phyloP scores from a whole-genome alignment of 805 yeast species.

The Ogataea wickerhamii region DNA sequence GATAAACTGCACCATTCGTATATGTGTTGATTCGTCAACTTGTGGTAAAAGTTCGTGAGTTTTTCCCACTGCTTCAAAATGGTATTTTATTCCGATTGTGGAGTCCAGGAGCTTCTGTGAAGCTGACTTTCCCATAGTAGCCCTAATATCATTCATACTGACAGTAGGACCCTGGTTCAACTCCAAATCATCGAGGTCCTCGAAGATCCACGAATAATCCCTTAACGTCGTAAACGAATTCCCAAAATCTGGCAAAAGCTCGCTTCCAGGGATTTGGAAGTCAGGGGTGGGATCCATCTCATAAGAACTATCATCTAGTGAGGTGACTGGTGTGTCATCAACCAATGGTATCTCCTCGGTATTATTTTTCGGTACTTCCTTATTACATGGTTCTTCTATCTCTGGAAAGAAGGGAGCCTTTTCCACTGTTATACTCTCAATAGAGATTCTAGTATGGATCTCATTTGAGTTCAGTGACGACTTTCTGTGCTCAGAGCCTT shows the following conservation, averaged over 20 bases:
- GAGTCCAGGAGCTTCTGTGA: background rate
- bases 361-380: background rate
- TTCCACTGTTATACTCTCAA: slow-evolving; percentile 1
- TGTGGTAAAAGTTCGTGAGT: slow-evolving; percentile 2
- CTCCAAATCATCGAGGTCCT: slow-evolving; percentile 2
- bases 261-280: background rate
- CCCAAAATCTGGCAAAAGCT: slow-evolving; percentile 6
- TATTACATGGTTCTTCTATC: background rate
- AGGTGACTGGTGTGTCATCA: background rate
- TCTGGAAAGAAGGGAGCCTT: background rate
- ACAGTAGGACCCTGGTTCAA: background rate
- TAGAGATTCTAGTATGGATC: slow-evolving; percentile 1
- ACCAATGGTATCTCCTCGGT: background rate
- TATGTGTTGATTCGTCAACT: slow-evolving; percentile 2
- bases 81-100: slow-evolving; percentile 1
- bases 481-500: background rate
- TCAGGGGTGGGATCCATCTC: background rate
- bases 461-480: background rate
- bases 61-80: slow-evolving; percentile 6
- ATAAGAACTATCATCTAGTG: background rate
- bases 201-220: slow-evolving; percentile 11
- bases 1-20: slow-evolving; percentile 4
- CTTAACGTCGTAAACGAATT: slow-evolving; percentile 5
- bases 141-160: background rate
- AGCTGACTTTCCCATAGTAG: background rate